phyloP scores from a whole-genome alignment of 2,329 filamentous ascomycete species.

The Aspergillus oerlinghausenensis region DNA sequence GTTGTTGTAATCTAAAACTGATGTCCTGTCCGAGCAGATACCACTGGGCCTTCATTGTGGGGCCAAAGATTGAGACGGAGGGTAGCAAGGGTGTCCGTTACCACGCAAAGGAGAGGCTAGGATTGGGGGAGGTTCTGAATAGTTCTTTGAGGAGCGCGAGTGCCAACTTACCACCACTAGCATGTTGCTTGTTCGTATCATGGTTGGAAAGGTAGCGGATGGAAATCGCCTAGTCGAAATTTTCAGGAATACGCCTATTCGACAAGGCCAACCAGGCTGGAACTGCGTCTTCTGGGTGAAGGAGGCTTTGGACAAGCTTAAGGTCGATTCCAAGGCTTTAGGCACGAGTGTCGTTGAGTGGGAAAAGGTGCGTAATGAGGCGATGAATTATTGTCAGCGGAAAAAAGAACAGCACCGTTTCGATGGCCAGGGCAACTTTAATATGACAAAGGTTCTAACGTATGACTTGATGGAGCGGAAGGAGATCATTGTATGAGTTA shows the following conservation, averaged over 20 bases:
- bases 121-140: constrained; percentile 13
- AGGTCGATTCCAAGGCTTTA: constrained; percentile 28
- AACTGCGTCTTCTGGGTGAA: constrained; percentile 44
- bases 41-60: constrained; percentile 30
- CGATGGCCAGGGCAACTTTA: constrained; percentile 29
- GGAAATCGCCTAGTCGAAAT: constrained; percentile 21
- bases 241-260: constrained; percentile 28
- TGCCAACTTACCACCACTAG: constrained; percentile 16
- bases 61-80: constrained; percentile 30
- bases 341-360: constrained; percentile 31
- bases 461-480: constrained; percentile 33
- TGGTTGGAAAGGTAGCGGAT: constrained; percentile 33
- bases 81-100: constrained; percentile 20
- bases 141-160: constrained; percentile 26
- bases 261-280: constrained; percentile 30
- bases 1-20: too few relatives aligned
- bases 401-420: constrained; percentile 42
- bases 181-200: constrained; percentile 29
- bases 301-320: constrained; percentile 34
- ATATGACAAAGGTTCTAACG: constrained; percentile 28
- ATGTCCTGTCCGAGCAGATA: too few relatives aligned
- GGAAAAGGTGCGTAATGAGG: constrained; percentile 31
- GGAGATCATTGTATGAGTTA: constrained; percentile 14
- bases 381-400: constrained; percentile 36
- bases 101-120: constrained; percentile 30